Conservation (phyloP, 768 basidiomycete species). For the Rhodotorula babjevae region DNA sequence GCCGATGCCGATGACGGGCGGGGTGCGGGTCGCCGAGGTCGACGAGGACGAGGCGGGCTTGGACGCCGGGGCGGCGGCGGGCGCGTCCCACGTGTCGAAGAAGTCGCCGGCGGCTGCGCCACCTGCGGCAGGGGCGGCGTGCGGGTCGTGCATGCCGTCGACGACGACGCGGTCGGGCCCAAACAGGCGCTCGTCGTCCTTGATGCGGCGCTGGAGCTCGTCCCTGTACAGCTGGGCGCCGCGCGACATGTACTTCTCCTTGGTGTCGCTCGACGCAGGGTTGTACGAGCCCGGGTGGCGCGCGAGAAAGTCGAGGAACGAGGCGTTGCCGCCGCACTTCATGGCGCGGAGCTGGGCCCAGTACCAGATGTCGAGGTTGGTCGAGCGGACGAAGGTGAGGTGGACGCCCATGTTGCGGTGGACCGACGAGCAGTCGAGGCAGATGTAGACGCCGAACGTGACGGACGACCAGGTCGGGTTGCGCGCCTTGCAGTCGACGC, state of each 20-base stretch:
- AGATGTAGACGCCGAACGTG: constrained; percentile 94
- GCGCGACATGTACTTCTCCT: constrained; percentile 82
- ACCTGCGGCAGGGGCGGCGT: neutral
- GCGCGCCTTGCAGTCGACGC: constrained; percentile 91
- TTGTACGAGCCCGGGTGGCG: constrained; percentile 62
- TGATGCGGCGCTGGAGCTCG: constrained; percentile 72
- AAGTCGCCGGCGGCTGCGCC: constrained; percentile 71
- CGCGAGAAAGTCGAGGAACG: constrained; percentile 80
- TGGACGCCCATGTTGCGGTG: constrained; percentile 98
- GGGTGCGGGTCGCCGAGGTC: constrained; percentile 48
- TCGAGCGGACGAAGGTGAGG: constrained; percentile 93
- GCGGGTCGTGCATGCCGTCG: constrained; percentile 12
- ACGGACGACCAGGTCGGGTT: constrained; percentile 98
- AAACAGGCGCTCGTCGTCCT: constrained; percentile 58
- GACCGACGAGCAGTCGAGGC: constrained; percentile 88
- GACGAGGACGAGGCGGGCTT: constrained; percentile 46
- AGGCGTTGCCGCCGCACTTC: constrained; percentile 90
- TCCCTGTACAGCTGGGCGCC: constrained; percentile 87
- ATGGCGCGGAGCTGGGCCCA: constrained; percentile 83
- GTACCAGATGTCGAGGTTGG: constrained; percentile 93
- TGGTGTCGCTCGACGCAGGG: constrained; percentile 56
- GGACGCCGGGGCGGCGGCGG: constrained; percentile 47
- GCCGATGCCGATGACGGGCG: constrained; percentile 28
- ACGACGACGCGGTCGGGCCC: constrained; percentile 36
- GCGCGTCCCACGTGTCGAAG: constrained; percentile 95